phyloP scores from a whole-genome alignment of 2,329 filamentous ascomycete genomes.

The Neonectria magnoliae region DNA sequence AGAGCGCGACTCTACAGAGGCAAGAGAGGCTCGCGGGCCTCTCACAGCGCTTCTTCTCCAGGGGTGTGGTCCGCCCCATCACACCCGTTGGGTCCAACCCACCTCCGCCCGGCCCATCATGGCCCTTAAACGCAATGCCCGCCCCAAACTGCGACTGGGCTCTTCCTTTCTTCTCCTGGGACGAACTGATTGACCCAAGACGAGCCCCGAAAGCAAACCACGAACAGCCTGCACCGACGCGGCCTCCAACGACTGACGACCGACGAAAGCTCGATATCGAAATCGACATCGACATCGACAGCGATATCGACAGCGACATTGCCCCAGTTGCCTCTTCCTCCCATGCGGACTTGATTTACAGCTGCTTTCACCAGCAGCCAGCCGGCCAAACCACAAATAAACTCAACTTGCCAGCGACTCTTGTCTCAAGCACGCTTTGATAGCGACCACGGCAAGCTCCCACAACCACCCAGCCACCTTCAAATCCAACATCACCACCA shows the following conservation, averaged over 20 bases:
- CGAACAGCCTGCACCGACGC: conserved; percentile 27
- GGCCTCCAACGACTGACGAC: conserved; percentile 14
- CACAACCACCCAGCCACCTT: neutral
- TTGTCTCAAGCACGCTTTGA: conserved; percentile 13
- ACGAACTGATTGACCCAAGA: conserved; percentile 16
- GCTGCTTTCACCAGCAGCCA: conserved; percentile 37
- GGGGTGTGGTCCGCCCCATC: conserved; percentile 24
- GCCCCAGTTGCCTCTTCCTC: conserved; percentile 9
- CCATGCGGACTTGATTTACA: conserved; percentile 32
- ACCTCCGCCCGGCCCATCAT: conserved; percentile 30
- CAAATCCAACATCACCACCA: neutral
- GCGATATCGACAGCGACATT: neutral
- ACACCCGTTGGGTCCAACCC: neutral
- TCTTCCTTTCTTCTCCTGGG: conserved; percentile 18
- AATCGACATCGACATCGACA: neutral
- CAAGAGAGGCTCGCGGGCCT: neutral
- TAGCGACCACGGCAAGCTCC: conserved; percentile 9
- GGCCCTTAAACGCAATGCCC: conserved; percentile 42
- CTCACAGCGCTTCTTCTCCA: conserved; percentile 25
- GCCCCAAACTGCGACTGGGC: conserved; percentile 30
- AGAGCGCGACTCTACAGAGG: conserved; percentile 1
- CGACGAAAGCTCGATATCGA: neutral
- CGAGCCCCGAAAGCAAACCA: conserved; percentile 25
- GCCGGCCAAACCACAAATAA: conserved; percentile 17
- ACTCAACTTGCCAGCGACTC: neutral